Evolutionary conservation across 164 flowering plant species (phyloP), one percentile per base, ranked within the genome.

Genomic region (Paratinospora sagittata): DNA sequence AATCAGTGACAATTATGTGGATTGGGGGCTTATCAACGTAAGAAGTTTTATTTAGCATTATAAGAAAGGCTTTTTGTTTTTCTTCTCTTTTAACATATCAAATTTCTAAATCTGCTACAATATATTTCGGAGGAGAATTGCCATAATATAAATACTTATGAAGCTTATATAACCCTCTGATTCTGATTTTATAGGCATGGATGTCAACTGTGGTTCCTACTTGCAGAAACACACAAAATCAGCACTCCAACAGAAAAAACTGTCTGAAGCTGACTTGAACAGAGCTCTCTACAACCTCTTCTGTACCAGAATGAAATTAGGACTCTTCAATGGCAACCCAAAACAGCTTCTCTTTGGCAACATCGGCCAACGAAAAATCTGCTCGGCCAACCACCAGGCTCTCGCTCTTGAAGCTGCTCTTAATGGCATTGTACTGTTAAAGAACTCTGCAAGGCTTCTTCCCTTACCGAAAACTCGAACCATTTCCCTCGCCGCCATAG

Each of bases 211-310:
- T 72, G 98, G 97, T 4, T 14, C 80, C 55, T 89, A 84, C 80
- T 68, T 87, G 75, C 74, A 72, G 60, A 71, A 83, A 0, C 76
- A 89, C 74, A 82, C 95, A 24, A 85, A 85, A 80, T 83, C 89
- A 70, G 97, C 97, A 27, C 74, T 90, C 19, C 37, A 78, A 61
- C 78, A 80, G 77, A 81, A 77, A 70, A 91, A 88, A 74, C 65
- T 86, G 11, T 45, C 78, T 0, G 86, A 73, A 65, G 8, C 76
- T 3, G 81, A 86, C 60, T 78, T 93, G 39, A 81, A 93, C 84
- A 78, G 93, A 76, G 98, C 97, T 63, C 89, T 91, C 30, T 78
- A 65, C 39, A 89, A 90, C 73, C 91, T 91, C 62, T 91, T 94
- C 81, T 71, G 89, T 2, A 72, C 89, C 9, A 79, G 95, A 79